A percentile compares a stretch with the other conserved stretches of the same genome.
phyloP scores from a whole-genome alignment of 208 protist genomes.

The Leptomonas seymouri region DNA sequence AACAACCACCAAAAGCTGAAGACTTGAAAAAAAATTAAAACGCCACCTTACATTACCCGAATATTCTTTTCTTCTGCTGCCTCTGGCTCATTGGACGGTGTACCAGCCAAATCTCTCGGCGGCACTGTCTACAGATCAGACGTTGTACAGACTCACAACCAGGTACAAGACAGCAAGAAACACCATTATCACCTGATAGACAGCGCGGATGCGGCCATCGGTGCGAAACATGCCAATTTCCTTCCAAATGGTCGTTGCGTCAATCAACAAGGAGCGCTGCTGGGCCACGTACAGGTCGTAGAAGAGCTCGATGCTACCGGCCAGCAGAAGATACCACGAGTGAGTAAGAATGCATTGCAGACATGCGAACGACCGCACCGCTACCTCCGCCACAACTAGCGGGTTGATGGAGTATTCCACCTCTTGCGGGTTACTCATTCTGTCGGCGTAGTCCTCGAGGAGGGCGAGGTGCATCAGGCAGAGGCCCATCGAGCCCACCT shows the following conservation, averaged over 20 bases:
- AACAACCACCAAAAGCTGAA: background rate
- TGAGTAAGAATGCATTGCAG: slow-evolving; percentile 46
- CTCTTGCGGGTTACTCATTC: slow-evolving; percentile 59
- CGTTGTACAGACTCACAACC: slow-evolving; percentile 30
- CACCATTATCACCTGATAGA: slow-evolving; percentile 43
- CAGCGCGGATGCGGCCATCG: slow-evolving; percentile 52
- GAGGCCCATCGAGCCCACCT: slow-evolving; percentile 44
- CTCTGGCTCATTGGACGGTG: no score
- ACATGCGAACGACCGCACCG: slow-evolving; percentile 57
- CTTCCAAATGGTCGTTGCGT: slow-evolving; percentile 74
- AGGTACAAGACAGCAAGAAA: slow-evolving; percentile 34
- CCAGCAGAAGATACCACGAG: slow-evolving; percentile 39
- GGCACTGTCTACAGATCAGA: background rate
- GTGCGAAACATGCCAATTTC: slow-evolving; percentile 36
- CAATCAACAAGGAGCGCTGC: slow-evolving; percentile 53
- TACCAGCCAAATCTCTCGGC: no score
- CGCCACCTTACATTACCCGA: no score
- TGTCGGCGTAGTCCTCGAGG: slow-evolving; percentile 57
- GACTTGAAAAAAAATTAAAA: no score
- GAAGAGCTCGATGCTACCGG: slow-evolving; percentile 45
- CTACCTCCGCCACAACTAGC: slow-evolving; percentile 49
- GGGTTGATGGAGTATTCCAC: slow-evolving; percentile 64
- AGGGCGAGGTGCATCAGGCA: slow-evolving; percentile 43
- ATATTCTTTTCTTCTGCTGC: no score
- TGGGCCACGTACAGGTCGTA: slow-evolving; percentile 57